Base-by-base conservation (phyloP, 2,329 filamentous ascomycete genomes). In the Monosporascus cannonballus region DNA sequence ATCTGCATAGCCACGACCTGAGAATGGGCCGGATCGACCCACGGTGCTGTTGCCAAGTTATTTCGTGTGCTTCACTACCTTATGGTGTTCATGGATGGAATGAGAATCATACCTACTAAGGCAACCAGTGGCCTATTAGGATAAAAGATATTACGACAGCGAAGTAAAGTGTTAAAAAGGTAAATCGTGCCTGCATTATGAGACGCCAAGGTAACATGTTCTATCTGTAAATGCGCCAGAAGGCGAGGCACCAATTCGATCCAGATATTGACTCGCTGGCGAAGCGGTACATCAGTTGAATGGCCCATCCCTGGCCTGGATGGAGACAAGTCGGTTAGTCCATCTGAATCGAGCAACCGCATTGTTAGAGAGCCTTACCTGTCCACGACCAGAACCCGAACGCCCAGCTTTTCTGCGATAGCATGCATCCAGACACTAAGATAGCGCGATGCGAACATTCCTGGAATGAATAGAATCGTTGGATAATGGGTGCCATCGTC, bases 371-470 rank as follows among this genome's bases (percentile, higher is more conserved):
- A 24, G 22, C 22, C 51, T 20, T 45, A 64, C 53, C 53, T 46
- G 17, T 55, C 53, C 6, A 55, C 47, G 3, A 51, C 42, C 41
- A 59, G 37, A 6, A 57, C 53, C 2, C 55, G 49, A 3, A 57
- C 51, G n/a, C 55, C 55, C 14, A 55, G 42, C 46, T 50, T 55
- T 30, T 53, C 51, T 11, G 50, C 53, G 30, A 57, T 48, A 3
- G 48, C 50, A 38, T 57, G 53, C 41, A 57, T 36, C 37, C 14
- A 47, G 37, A 55, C 38, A 24, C 39, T 38, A 4, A 57, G 37
- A 30, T 48, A 51, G 3, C 55, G 55, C 14, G 53, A 53, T 3
- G 51, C 61, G 39, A 64, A 66, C 59, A 66, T 61, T 17, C 55
- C 55, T 6, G 55, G 55, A 4, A 57, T 51, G 49, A 53, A 51